Conservation (phyloP, 345 rosid species). For the Populus tremula region DNA sequence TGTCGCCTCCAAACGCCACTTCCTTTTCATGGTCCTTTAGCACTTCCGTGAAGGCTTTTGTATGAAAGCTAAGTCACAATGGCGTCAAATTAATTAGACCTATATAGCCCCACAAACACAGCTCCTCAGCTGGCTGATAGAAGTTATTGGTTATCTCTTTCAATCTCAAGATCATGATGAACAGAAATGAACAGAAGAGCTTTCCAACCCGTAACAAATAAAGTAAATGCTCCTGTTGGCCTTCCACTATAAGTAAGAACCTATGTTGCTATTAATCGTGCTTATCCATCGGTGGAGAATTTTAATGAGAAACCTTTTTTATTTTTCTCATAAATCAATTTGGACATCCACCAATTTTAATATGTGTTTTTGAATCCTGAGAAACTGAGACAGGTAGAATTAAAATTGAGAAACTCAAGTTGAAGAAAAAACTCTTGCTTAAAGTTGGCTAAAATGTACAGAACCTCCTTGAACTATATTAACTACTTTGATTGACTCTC, state of each 20-base stretch:
- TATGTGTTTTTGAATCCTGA: too few relatives aligned
- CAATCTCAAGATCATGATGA: slow-evolving; percentile 10
- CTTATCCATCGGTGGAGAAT: slow-evolving; percentile 11
- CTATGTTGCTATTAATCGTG: slow-evolving; percentile 3
- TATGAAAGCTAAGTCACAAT: background rate
- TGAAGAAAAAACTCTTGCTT: too few relatives aligned
- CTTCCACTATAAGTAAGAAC: slow-evolving; percentile 25
- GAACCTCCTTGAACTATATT: too few relatives aligned
- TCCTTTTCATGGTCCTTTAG: slow-evolving; percentile 9
- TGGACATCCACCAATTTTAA: too few relatives aligned
- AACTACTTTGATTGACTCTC: too few relatives aligned
- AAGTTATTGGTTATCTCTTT: slow-evolving; percentile 13
- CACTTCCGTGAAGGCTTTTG: slow-evolving; percentile 17
- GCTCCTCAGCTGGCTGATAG: slow-evolving; percentile 3
- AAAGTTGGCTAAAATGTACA: too few relatives aligned
- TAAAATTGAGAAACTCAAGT: too few relatives aligned
- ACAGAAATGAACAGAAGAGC: slow-evolving; percentile 25
- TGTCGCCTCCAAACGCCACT: background rate
- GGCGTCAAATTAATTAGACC: too few relatives aligned
- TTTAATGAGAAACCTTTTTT: background rate
- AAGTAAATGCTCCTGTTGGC: slow-evolving; percentile 26
- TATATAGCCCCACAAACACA: background rate
- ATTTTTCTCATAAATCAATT: too few relatives aligned
- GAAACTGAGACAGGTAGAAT: too few relatives aligned
- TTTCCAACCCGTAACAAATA: slow-evolving; percentile 34